Conservation (phyloP, 805 yeast species). For the Ogataea wickerhamii region DNA sequence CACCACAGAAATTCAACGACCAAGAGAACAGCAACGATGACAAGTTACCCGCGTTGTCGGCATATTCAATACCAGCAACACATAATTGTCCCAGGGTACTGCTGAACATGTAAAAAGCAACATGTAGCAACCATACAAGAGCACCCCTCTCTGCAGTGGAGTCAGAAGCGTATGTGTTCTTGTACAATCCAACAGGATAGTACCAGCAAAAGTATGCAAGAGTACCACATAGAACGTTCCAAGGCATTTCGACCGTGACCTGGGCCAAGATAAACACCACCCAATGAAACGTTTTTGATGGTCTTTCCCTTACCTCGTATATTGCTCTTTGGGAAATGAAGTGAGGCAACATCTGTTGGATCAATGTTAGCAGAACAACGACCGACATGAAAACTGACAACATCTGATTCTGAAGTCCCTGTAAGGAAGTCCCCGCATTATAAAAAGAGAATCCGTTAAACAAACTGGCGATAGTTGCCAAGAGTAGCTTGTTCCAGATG, state of each 20-base stretch:
- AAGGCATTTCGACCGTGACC: conserved; percentile 56
- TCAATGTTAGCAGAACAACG: conserved; percentile 52
- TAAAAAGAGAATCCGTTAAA: conserved; percentile 37
- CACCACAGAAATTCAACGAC: conserved; percentile 62
- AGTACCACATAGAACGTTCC: conserved; percentile 45
- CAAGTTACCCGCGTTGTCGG: conserved; percentile 63
- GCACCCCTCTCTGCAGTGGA: conserved; percentile 43
- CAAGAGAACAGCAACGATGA: conserved; percentile 48
- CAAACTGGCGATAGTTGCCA: conserved; percentile 13
- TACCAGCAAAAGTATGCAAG: conserved; percentile 40
- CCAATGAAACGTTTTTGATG: conserved; percentile 73
- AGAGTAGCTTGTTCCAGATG: conserved; percentile 42
- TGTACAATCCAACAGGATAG: conserved; percentile 30
- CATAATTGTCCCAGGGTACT: conserved; percentile 48
- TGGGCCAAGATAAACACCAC: conserved; percentile 50
- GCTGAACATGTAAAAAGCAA: conserved; percentile 30
- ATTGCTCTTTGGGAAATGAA: conserved; percentile 55
- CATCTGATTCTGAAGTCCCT: conserved; percentile 53
- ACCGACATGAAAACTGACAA: conserved; percentile 51
- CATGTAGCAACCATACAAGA: conserved; percentile 23
- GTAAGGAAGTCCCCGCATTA: conserved; percentile 56
- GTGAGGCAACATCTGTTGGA: conserved; percentile 59
- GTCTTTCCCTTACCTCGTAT: conserved; percentile 64
- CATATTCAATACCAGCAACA: conserved; percentile 48
- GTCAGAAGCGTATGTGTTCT: conserved; percentile 34